Evolutionary conservation across 495 filamentous ascomycete species (phyloP).

Genomic region (Aspergillus steynii): DNA sequence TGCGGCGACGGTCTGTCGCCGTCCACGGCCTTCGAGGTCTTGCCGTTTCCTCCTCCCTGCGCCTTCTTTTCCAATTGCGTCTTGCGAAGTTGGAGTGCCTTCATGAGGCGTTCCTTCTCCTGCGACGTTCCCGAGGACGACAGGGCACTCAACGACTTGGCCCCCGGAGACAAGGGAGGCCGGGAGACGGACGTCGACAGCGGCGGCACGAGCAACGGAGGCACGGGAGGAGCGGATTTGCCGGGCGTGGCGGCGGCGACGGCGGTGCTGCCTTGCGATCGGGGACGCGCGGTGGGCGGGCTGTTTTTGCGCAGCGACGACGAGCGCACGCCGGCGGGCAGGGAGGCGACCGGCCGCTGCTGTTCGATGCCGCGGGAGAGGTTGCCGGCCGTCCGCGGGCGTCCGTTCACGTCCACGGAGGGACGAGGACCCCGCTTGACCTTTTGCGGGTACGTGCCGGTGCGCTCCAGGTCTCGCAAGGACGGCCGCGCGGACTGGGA

Average conservation of each 20-base stretch:
- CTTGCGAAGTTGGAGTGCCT: constrained; percentile 85
- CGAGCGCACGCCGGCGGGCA: constrained; percentile 54
- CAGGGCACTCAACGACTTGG: constrained; percentile 46
- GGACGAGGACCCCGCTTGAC: constrained; percentile 84
- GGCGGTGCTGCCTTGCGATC: constrained; percentile 42
- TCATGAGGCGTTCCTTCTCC: constrained; percentile 90
- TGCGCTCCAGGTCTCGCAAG: constrained; percentile 60
- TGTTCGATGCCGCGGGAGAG: constrained; percentile 47
- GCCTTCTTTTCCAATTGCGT: constrained; percentile 61
- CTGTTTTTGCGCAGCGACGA: constrained; percentile 45
- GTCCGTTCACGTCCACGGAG: constrained; percentile 65
- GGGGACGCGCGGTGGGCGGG: constrained; percentile 37
- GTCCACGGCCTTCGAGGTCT: constrained; percentile 21
- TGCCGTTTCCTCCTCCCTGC: constrained; percentile 35
- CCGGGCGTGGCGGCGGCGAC: constrained; percentile 36
- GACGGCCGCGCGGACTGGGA: constrained; percentile 66
- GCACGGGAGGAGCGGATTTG: constrained; percentile 43
- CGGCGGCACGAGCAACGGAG: constrained; percentile 49
- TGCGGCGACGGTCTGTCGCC: constrained; percentile 2
- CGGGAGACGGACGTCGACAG: constrained; percentile 45
- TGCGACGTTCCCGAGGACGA: constrained; percentile 70
- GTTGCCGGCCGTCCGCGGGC: constrained; percentile 61
- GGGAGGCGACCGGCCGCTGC: constrained; percentile 69
- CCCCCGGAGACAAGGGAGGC: constrained; percentile 55
- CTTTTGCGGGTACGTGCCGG: constrained; percentile 59